A percentile compares a stretch with the other conserved stretches of the same genome.
These are phyloP conservation scores for Claviceps digitariae DNA, from an alignment of 2,329 filamentous ascomycete genomes.

Conservation along the genomic window DNA sequence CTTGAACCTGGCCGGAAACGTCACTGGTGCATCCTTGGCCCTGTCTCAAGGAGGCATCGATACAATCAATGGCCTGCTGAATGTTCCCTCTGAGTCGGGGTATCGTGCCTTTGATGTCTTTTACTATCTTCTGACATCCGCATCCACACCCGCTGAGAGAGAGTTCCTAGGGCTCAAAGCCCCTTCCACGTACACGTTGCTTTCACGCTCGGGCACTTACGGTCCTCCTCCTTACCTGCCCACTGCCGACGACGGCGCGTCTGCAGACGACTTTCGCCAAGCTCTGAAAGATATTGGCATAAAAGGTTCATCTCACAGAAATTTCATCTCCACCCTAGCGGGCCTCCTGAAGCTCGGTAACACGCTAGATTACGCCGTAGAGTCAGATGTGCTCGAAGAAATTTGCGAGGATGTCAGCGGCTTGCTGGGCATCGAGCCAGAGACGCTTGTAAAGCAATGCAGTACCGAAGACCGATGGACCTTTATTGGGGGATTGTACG, in stretches of 20 bases:
- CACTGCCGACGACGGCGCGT: slow-evolving; percentile 80
- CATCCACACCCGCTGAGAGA: slow-evolving; percentile 74
- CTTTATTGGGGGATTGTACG: slow-evolving; percentile 77
- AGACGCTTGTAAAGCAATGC: slow-evolving; percentile 64
- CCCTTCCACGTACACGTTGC: slow-evolving; percentile 61
- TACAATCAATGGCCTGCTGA: slow-evolving; percentile 63
- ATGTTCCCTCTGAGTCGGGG: slow-evolving; percentile 65
- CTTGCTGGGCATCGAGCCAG: slow-evolving; percentile 75
- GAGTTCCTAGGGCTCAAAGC: slow-evolving; percentile 76
- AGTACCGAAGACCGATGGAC: slow-evolving; percentile 73
- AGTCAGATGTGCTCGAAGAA: slow-evolving; percentile 72
- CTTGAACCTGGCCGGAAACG: slow-evolving; percentile 64
- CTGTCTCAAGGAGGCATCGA: slow-evolving; percentile 83
- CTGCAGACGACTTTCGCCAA: slow-evolving; percentile 82
- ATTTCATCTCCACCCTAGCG: slow-evolving; percentile 73
- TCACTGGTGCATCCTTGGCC: slow-evolving; percentile 62
- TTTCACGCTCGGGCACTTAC: slow-evolving; percentile 77
- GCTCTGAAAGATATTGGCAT: slow-evolving; percentile 87
- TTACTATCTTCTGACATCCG: slow-evolving; percentile 89
- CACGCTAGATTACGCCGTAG: slow-evolving; percentile 70
- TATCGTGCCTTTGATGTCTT: slow-evolving; percentile 95
- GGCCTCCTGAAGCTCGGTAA: slow-evolving; percentile 87
- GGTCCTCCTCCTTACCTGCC: slow-evolving; percentile 77
- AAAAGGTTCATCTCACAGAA: slow-evolving; percentile 69
- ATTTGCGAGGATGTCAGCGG: slow-evolving; percentile 83